These are phyloP conservation scores for Rhizophora apiculata DNA, from an alignment of 345 rosid species.

Conservation along the genomic window DNA sequence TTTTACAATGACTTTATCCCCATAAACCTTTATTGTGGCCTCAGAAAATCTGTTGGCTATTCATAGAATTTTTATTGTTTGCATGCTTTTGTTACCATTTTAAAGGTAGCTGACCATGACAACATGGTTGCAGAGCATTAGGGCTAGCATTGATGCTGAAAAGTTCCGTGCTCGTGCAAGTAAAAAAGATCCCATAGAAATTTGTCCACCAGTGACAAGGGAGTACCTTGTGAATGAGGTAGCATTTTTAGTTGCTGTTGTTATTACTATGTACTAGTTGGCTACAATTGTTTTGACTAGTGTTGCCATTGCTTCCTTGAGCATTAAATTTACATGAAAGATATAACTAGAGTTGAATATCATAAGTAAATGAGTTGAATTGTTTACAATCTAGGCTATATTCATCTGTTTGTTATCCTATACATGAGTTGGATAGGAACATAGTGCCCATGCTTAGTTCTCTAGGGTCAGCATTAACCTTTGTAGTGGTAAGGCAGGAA, in stretches of 20 bases:
- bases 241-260: background rate
- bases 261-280: background rate
- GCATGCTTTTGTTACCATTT: background rate
- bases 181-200: conserved; percentile 71
- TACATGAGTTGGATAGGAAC: background rate
- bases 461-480: too few species aligned
- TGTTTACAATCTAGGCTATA: background rate
- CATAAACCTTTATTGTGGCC: too few species aligned
- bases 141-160: conserved; percentile 39
- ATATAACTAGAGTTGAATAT: background rate
- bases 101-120: too few species aligned
- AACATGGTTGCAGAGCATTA: conserved; percentile 11
- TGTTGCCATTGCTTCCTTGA: background rate
- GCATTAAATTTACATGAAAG: background rate
- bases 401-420: background rate
- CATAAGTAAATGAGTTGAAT: background rate
- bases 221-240: conserved; percentile 82
- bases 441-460: background rate
- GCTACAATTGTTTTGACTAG: background rate
- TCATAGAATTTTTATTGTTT: background rate
- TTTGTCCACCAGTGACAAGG: conserved; percentile 60
- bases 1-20: too few species aligned
- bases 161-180: conserved; percentile 63
- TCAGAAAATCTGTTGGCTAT: too few species aligned
- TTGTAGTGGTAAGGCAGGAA: background rate